Evolutionary conservation across 2,329 filamentous ascomycete species (phyloP).

Genomic region (Ustulina deusta): DNA sequence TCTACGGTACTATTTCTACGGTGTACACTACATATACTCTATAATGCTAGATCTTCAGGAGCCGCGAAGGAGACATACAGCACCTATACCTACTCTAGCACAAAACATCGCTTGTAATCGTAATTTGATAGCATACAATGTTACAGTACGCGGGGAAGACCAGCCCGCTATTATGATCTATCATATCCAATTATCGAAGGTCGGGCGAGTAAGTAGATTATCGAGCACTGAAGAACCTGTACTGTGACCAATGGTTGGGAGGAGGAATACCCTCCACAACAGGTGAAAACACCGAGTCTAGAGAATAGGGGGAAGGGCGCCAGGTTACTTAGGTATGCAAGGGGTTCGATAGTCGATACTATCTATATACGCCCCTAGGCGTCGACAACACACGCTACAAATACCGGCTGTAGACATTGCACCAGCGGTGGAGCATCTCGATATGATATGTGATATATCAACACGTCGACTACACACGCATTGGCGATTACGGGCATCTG

Average conservation of each 20-base stretch:
- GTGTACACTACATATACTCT: too few species aligned
- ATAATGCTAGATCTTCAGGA: too few species aligned
- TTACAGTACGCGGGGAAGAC: not conserved
- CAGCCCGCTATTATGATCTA: not conserved
- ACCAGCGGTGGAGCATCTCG: not conserved
- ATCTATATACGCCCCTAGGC: slow-evolving; percentile 1
- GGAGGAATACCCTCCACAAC: not conserved
- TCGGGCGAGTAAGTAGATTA: not conserved
- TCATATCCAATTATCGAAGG: not conserved
- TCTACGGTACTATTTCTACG: not conserved
- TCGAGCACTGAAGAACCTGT: not conserved
- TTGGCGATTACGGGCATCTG: not conserved
- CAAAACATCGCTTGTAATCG: not conserved
- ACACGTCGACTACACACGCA: too few species aligned
- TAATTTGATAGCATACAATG: not conserved
- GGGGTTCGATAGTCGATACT: not conserved
- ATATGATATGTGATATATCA: slow-evolving; percentile 16
- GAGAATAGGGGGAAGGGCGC: not conserved
- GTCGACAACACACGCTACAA: not conserved
- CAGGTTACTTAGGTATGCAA: not conserved
- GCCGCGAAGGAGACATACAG: too few species aligned
- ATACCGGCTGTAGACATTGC: not conserved
- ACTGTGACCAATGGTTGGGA: not conserved
- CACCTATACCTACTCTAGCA: not conserved
- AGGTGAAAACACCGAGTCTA: not conserved